A percentile compares a stretch with the other conserved stretches of the same genome.
Conservation (phyloP, 805 yeast species). For the Diddensiella caesifluorescens region DNA sequence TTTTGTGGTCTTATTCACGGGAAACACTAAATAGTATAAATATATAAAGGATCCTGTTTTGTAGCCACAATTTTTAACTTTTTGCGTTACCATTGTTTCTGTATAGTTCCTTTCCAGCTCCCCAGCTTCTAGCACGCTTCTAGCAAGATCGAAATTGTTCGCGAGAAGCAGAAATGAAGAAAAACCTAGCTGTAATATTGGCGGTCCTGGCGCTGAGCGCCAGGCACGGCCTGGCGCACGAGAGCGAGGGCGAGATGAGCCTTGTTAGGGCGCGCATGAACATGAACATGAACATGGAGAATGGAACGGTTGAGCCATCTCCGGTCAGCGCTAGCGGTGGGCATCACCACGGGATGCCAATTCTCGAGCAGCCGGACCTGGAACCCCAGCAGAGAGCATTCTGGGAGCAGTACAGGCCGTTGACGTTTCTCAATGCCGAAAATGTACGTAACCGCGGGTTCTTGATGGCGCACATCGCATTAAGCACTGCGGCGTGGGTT, state of each 20-base stretch:
- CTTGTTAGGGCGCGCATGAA: slow-evolving; percentile 7
- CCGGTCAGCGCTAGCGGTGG: slow-evolving; percentile 11
- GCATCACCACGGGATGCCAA: slow-evolving; percentile 66
- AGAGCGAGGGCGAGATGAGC: background rate
- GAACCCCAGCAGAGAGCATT: slow-evolving; percentile 65
- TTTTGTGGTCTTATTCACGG: too few species aligned
- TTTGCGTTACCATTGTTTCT: too few species aligned
- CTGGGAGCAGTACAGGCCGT: slow-evolving; percentile 77
- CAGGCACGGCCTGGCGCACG: background rate
- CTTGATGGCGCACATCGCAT: slow-evolving; percentile 49
- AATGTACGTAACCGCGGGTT: slow-evolving; percentile 46
- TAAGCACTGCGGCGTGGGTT: slow-evolving; percentile 42
- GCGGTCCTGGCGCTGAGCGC: too few species aligned
- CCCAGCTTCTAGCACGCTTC: too few species aligned
- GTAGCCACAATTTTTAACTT: too few species aligned
- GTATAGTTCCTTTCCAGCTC: too few species aligned
- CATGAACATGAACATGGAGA: background rate
- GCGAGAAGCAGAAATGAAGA: too few species aligned
- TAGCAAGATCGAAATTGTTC: too few species aligned
- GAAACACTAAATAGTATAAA: too few species aligned
- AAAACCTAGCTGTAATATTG: too few species aligned
- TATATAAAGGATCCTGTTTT: too few species aligned
- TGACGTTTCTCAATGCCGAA: slow-evolving; percentile 48
- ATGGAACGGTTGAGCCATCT: slow-evolving; percentile 10
- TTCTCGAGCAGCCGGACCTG: slow-evolving; percentile 55